A percentile compares a stretch with the other conserved stretches of the same genome.
These are phyloP conservation scores for Sclerotinia minor DNA, from an alignment of 2,329 filamentous ascomycete species.

Conservation along the genomic window DNA sequence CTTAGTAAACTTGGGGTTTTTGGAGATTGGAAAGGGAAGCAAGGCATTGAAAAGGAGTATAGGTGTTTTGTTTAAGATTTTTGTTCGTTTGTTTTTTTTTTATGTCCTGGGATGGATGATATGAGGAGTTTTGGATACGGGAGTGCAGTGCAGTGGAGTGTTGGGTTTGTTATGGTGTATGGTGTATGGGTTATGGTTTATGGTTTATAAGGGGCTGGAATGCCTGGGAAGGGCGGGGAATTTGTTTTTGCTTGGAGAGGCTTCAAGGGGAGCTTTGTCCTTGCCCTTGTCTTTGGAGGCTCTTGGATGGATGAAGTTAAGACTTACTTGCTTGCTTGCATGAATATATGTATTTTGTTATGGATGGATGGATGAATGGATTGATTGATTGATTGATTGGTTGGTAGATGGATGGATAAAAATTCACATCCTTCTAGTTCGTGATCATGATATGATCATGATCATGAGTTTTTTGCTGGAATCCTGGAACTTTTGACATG, in stretches of 20 bases:
- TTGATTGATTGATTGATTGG: too few species aligned
- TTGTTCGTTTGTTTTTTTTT: not conserved
- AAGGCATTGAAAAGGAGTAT: conserved; percentile 3
- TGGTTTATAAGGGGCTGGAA: too few species aligned
- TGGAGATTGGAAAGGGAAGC: too few species aligned
- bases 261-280: not conserved
- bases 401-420: too few species aligned
- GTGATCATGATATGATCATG: not conserved
- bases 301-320: too few species aligned
- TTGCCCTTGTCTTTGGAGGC: not conserved
- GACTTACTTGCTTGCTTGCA: not conserved
- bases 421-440: too few species aligned
- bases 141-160: not conserved
- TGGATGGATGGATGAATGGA: too few species aligned
- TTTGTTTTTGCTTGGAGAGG: not conserved
- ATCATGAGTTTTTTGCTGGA: too few species aligned
- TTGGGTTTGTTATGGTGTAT: too few species aligned
- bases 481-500: too few species aligned
- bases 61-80: not conserved
- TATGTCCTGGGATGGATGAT: not conserved
- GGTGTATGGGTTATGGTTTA: not conserved
- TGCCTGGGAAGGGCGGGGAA: not conserved
- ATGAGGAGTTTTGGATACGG: not conserved
- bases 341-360: not conserved
- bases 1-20: not conserved